Conservation (phyloP, 2,329 filamentous ascomycete species). For the Phaeosphaeria sp. region DNA sequence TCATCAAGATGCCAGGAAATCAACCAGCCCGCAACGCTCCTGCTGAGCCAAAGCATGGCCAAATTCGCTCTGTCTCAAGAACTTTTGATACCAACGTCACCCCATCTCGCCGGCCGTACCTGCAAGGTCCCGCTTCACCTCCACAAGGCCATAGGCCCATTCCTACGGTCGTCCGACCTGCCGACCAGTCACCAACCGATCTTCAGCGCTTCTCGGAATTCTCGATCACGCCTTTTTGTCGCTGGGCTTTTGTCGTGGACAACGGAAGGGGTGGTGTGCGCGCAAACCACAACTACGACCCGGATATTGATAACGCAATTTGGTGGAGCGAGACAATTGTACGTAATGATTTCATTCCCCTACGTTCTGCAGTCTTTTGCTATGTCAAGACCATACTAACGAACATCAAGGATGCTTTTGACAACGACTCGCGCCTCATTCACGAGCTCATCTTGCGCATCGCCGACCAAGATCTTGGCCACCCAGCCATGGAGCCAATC, state of each 20-base stretch:
- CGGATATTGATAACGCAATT: constrained; percentile 7
- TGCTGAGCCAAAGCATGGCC: not conserved
- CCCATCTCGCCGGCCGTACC: not conserved
- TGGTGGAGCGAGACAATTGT: constrained; percentile 2
- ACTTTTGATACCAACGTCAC: not conserved
- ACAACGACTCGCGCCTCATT: constrained; percentile 4
- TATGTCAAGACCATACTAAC: not conserved
- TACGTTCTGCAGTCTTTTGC: not conserved
- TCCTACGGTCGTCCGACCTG: constrained; percentile 1
- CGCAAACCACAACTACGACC: constrained; percentile 3
- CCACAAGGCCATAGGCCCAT: not conserved
- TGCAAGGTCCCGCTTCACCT: not conserved
- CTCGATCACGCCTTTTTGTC: constrained; percentile 4
- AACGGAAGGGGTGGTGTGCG: not conserved
- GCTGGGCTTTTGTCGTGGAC: constrained; percentile 4
- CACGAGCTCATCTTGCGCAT: constrained; percentile 11
- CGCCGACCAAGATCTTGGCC: constrained; percentile 3
- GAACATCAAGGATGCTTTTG: constrained; percentile 4
- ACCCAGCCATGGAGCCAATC: constrained; percentile 7
- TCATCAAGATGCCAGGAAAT: not conserved
- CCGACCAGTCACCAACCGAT: not conserved
- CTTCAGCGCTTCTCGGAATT: constrained; percentile 6
- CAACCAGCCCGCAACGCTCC: not conserved
- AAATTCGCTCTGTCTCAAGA: not conserved
- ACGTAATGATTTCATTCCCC: not conserved